These are phyloP conservation scores for Musa schizocarpa DNA, from an alignment of 176 grass and related monocot species.

Conservation along the genomic window DNA sequence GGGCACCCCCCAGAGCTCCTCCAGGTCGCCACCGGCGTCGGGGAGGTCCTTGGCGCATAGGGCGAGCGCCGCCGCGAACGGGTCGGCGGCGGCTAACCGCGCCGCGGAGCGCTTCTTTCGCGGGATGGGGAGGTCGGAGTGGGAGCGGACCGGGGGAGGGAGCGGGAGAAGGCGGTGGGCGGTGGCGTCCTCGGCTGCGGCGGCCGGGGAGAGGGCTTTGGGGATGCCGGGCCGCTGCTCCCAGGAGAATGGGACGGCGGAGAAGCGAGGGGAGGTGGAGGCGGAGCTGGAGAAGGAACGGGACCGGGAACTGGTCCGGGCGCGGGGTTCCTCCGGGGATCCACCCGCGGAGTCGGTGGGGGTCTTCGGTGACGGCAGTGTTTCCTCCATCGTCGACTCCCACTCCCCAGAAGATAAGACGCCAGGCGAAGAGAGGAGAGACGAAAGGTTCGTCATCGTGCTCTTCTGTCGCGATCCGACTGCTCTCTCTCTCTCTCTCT, in stretches of 20 bases:
- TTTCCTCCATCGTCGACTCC: background rate
- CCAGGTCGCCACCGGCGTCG: background rate
- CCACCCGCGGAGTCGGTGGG: background rate
- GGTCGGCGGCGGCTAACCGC: background rate
- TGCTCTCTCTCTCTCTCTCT: too few relatives aligned
- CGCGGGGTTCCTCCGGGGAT: background rate
- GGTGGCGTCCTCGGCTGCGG: background rate
- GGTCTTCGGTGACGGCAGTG: background rate
- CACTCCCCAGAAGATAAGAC: background rate
- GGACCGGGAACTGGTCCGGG: conserved; percentile 13
- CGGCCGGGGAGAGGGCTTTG: conserved; percentile 24
- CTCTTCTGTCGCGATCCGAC: background rate
- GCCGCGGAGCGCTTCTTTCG: background rate
- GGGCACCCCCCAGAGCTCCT: background rate
- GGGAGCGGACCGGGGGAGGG: background rate
- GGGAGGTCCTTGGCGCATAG: background rate
- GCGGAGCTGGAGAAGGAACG: background rate
- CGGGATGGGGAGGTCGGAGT: conserved; percentile 6
- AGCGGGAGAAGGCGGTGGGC: conserved; percentile 15
- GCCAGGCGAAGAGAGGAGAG: background rate
- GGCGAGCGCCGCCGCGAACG: background rate
- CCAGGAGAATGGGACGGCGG: conserved; percentile 94
- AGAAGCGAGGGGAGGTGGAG: conserved; percentile 26
- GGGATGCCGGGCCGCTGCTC: conserved; percentile 87
- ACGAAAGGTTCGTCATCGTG: background rate